These are phyloP conservation scores for Sugiyamaella paludigena DNA, from an alignment of 1,139 yeast genomes.

Conservation along the genomic window DNA sequence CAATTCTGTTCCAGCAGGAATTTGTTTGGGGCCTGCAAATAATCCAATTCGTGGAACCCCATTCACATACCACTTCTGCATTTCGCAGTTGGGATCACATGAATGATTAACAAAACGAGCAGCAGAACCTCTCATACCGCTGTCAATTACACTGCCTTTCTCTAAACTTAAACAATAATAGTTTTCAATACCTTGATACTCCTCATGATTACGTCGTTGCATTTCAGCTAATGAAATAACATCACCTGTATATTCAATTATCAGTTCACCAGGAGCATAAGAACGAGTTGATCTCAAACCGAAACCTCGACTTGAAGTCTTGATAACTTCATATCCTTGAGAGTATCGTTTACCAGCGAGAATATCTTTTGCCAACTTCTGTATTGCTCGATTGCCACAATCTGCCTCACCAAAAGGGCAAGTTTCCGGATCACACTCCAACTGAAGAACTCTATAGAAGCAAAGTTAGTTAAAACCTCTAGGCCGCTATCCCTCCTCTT, in stretches of 20 bases:
- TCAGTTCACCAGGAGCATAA: constrained; percentile 39
- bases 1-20: constrained; percentile 40
- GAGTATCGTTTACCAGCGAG: constrained; percentile 30
- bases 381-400: constrained; percentile 43
- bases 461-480: not conserved
- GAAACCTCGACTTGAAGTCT: constrained; percentile 37
- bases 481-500: too few species aligned
- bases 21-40: constrained; percentile 39
- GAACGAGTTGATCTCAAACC: constrained; percentile 41
- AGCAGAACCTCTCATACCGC: constrained; percentile 42
- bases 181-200: constrained; percentile 30
- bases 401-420: constrained; percentile 38
- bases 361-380: constrained; percentile 25
- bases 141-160: constrained; percentile 41
- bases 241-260: constrained; percentile 47
- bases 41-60: constrained; percentile 43
- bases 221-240: constrained; percentile 39
- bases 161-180: constrained; percentile 42
- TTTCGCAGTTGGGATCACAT: constrained; percentile 43
- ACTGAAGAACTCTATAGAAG: constrained; percentile 30
- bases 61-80: constrained; percentile 45
- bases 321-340: constrained; percentile 37
- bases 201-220: constrained; percentile 32
- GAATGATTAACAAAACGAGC: constrained; percentile 47
- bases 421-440: constrained; percentile 38